Percentiles rank a stretch among this genome's conserved stretches.
Evolutionary conservation across 2,329 filamentous ascomycete genomes (phyloP).

Genomic region (Metarhizium album): DNA sequence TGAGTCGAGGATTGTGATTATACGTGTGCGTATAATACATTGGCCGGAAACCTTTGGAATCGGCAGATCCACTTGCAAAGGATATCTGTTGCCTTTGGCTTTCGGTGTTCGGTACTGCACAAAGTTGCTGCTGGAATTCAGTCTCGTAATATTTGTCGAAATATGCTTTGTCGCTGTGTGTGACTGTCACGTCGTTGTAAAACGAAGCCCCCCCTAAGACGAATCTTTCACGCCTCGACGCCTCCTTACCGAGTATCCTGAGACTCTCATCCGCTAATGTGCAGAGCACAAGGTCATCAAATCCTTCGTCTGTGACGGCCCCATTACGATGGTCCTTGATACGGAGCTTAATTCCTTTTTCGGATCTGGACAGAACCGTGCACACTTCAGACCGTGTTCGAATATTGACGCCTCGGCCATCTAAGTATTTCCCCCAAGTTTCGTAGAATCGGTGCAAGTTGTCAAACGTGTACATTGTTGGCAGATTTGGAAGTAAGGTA

Average conservation of each 20-base stretch:
- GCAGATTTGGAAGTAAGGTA: constrained; percentile 45
- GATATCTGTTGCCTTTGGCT: constrained; percentile 27
- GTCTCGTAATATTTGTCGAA: constrained; percentile 61
- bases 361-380: constrained; percentile 37
- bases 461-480: constrained; percentile 56
- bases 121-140: constrained; percentile 39
- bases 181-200: constrained; percentile 61
- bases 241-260: constrained; percentile 45
- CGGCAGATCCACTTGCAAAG: constrained; percentile 32
- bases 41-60: constrained; percentile 46
- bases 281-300: constrained; percentile 57
- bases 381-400: constrained; percentile 46
- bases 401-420: constrained; percentile 43
- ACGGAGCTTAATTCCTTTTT: constrained; percentile 40
- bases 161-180: constrained; percentile 53
- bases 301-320: constrained; percentile 41
- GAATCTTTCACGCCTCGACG: constrained; percentile 49
- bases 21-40: constrained; percentile 59
- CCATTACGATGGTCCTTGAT: constrained; percentile 40
- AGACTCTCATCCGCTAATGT: constrained; percentile 54
- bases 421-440: constrained; percentile 44
- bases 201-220: constrained; percentile 63
- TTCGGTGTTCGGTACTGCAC: constrained; percentile 33
- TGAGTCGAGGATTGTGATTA: constrained; percentile 40
- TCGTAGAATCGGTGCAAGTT: constrained; percentile 51